Evolutionary conservation across 192 early-diverging fungal species (phyloP).

Genomic region (Oehlia diaphana): DNA sequence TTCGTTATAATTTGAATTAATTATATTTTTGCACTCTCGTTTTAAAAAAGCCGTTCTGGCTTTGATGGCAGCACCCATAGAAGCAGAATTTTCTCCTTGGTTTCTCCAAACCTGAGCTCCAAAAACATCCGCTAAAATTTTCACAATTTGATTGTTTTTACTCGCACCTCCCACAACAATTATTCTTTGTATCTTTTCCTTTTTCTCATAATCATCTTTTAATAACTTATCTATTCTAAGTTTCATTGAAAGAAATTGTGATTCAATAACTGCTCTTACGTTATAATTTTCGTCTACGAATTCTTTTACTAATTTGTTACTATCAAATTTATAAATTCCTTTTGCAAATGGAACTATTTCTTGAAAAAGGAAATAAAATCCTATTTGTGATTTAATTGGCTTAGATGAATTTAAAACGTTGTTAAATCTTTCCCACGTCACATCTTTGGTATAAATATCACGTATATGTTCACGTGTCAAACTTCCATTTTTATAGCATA

Average conservation of each 20-base stretch:
- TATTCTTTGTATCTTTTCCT: slow-evolving; percentile 35
- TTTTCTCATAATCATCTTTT: slow-evolving; percentile 15
- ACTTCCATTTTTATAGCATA: slow-evolving; percentile 88
- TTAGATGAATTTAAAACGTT: slow-evolving; percentile 31
- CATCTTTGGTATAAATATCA: slow-evolving; percentile 49
- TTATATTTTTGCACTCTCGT: neutral
- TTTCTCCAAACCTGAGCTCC: slow-evolving; percentile 59
- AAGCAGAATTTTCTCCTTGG: slow-evolving; percentile 51
- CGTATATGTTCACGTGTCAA: slow-evolving; percentile 72
- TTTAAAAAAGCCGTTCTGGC: slow-evolving; percentile 34
- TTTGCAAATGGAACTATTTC: slow-evolving; percentile 77
- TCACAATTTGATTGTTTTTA: slow-evolving; percentile 54
- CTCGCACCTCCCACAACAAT: slow-evolving; percentile 79
- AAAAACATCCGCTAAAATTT: slow-evolving; percentile 72
- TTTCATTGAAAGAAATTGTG: slow-evolving; percentile 73
- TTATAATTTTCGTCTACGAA: slow-evolving; percentile 43
- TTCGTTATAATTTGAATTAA: neutral
- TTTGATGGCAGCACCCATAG: slow-evolving; percentile 60
- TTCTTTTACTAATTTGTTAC: slow-evolving; percentile 39
- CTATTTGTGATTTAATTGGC: slow-evolving; percentile 35
- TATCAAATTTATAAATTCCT: slow-evolving; percentile 65
- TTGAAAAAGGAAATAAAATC: slow-evolving; percentile 72
- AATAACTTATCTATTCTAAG: slow-evolving; percentile 43
- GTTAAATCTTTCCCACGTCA: slow-evolving; percentile 27
- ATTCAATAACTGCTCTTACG: slow-evolving; percentile 70